phyloP scores from a whole-genome alignment of 2,329 filamentous ascomycete species.

The Gremmenia infestans region DNA sequence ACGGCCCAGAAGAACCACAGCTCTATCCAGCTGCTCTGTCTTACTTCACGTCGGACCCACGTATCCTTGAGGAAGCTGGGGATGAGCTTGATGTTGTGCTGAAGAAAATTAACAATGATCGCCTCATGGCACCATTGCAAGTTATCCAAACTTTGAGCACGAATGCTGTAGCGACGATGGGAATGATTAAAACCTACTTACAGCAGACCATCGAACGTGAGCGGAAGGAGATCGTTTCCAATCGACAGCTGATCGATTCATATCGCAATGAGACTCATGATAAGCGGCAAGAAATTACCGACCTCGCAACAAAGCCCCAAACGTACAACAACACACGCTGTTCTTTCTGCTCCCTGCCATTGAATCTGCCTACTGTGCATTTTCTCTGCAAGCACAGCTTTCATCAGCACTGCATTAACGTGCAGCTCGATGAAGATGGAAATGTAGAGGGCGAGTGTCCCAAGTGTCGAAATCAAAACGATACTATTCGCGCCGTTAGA shows the following conservation, averaged over 20 bases:
- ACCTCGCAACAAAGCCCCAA: constrained; percentile 72
- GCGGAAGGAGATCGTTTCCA: constrained; percentile 74
- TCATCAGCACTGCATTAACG: constrained; percentile 83
- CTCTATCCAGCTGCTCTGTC: constrained; percentile 88
- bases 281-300: constrained; percentile 72
- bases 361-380: constrained; percentile 88
- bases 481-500: constrained; percentile 82
- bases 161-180: constrained; percentile 88
- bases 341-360: constrained; percentile 64
- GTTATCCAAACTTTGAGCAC: constrained; percentile 86
- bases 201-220: constrained; percentile 84
- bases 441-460: constrained; percentile 75
- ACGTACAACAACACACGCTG: constrained; percentile 91
- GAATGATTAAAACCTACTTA: constrained; percentile 91
- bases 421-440: constrained; percentile 37
- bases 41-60: constrained; percentile 83
- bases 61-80: constrained; percentile 79
- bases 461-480: constrained; percentile 76
- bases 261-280: constrained; percentile 79
- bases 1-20: constrained; percentile 84
- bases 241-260: constrained; percentile 74
- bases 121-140: constrained; percentile 91
- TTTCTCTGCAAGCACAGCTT: constrained; percentile 97
- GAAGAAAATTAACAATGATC: constrained; percentile 80
- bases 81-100: constrained; percentile 79